phyloP scores from a whole-genome alignment of 2,329 filamentous ascomycete genomes.

The Dactylonectria macrodidyma region DNA sequence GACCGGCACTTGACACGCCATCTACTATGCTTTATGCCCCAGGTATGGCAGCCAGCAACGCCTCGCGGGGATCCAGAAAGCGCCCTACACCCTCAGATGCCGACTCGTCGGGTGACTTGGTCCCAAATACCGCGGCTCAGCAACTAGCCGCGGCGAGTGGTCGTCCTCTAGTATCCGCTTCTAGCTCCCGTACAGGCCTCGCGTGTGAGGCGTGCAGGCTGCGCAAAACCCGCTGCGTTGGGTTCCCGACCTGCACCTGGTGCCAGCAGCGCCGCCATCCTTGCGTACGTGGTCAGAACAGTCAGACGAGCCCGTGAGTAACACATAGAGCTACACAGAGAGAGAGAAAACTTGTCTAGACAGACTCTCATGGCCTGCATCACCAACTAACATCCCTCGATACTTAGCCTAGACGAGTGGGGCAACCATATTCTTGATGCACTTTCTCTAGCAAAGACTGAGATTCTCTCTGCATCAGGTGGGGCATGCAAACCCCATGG shows the following conservation, averaged over 20 bases:
- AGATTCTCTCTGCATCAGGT: not conserved
- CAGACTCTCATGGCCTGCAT: too few species aligned
- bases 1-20: not conserved
- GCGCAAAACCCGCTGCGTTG: slow-evolving; percentile 8
- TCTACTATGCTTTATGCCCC: not conserved
- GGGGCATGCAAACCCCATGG: not conserved
- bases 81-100: not conserved
- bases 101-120: not conserved
- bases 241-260: slow-evolving; percentile 7
- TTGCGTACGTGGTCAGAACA: slow-evolving; percentile 2
- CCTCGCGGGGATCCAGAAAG: not conserved
- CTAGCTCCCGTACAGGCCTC: not conserved
- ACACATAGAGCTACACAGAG: not conserved
- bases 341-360: too few species aligned
- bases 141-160: too few species aligned
- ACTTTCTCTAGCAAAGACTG: not conserved
- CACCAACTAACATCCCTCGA: not conserved
- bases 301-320: slow-evolving; percentile 7
- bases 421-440: slow-evolving; percentile 5
- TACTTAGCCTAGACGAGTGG: slow-evolving; percentile 1
- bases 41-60: slow-evolving; percentile 1
- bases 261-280: slow-evolving; percentile 1
- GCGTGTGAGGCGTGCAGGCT: slow-evolving; percentile 4
- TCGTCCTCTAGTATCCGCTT: too few species aligned
- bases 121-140: not conserved